Percentiles rank a stretch among this genome's conserved stretches.
phyloP scores from a whole-genome alignment of 495 filamentous ascomycete species.

The Stereocaulon alpinum region DNA sequence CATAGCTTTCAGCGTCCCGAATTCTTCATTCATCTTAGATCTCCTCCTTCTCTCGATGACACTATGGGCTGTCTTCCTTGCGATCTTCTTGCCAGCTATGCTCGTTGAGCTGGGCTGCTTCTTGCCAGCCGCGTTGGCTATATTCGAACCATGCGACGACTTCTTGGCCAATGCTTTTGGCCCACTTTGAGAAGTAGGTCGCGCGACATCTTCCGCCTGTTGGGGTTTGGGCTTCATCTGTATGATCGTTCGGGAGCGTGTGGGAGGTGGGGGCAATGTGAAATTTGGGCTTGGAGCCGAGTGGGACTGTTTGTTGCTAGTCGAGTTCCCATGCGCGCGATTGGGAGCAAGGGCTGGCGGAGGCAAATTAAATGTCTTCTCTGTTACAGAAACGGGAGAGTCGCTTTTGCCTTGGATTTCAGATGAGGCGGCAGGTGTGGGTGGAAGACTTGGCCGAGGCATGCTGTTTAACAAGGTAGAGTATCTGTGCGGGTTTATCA shows the following conservation, averaged over 20 bases:
- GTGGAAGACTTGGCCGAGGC: slow-evolving; percentile 61
- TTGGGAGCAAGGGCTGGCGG: slow-evolving; percentile 61
- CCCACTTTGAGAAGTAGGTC: slow-evolving; percentile 11
- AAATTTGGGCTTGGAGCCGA: slow-evolving; percentile 49
- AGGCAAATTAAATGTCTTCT: slow-evolving; percentile 65
- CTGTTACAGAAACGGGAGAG: slow-evolving; percentile 39
- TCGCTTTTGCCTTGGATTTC: slow-evolving; percentile 73
- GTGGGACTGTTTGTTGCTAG: slow-evolving; percentile 39
- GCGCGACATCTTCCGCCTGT: slow-evolving; percentile 24
- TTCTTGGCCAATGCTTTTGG: slow-evolving; percentile 21
- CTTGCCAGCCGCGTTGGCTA: slow-evolving; percentile 32
- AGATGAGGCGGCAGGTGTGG: slow-evolving; percentile 75
- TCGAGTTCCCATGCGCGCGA: slow-evolving; percentile 26
- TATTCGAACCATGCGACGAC: slow-evolving; percentile 17
- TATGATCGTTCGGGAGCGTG: slow-evolving; percentile 88
- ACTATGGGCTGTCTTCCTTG: slow-evolving; percentile 91
- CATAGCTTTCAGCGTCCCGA: slow-evolving; percentile 85
- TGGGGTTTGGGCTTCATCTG: slow-evolving; percentile 70
- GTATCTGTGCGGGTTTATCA: neutral
- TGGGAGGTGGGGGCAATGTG: slow-evolving; percentile 82
- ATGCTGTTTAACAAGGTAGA: slow-evolving; percentile 32
- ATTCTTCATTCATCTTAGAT: slow-evolving; percentile 99
- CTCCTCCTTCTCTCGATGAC: slow-evolving; percentile 83
- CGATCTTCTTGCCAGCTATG: slow-evolving; percentile 80
- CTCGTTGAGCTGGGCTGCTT: slow-evolving; percentile 59